Conservation (phyloP, 805 yeast genomes). For the Starmerella apis region DNA sequence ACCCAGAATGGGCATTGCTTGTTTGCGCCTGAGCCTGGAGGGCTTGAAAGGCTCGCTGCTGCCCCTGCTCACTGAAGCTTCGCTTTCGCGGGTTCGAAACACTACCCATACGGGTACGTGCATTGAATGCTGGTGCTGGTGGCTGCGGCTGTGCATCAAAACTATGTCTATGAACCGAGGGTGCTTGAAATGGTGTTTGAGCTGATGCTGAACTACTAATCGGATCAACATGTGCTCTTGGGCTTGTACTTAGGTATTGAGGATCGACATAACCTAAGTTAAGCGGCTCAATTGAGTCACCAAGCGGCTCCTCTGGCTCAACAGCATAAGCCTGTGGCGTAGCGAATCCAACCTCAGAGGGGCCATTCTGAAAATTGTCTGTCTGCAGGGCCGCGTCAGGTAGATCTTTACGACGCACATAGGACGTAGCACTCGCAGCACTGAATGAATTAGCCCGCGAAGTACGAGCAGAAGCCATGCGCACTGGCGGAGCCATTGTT, state of each 20-base stretch:
- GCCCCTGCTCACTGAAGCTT: slow-evolving; percentile 2
- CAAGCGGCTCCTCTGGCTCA: slow-evolving; percentile 27
- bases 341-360: slow-evolving; percentile 66
- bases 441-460: slow-evolving; percentile 40
- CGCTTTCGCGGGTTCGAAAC: slow-evolving; percentile 4
- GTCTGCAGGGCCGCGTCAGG: slow-evolving; percentile 19
- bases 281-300: slow-evolving; percentile 14
- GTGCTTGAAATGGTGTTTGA: neutral
- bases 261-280: slow-evolving; percentile 16
- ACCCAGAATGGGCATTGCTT: neutral
- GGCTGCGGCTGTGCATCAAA: neutral
- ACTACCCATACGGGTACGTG: neutral
- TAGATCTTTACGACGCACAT: slow-evolving; percentile 42
- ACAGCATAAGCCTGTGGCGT: slow-evolving; percentile 51
- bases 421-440: slow-evolving; percentile 52
- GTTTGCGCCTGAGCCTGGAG: slow-evolving; percentile 5
- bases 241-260: slow-evolving; percentile 12
- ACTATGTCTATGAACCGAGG: neutral
- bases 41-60: slow-evolving; percentile 3
- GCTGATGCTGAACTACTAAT: neutral
- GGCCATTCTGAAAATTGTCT: slow-evolving; percentile 31
- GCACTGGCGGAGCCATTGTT: slow-evolving; percentile 14
- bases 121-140: neutral
- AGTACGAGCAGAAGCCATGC: slow-evolving; percentile 14
- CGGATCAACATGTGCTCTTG: neutral